phyloP scores from a whole-genome alignment of 768 basidiomycete genomes.

The Kwoniella newhampshirensis region DNA sequence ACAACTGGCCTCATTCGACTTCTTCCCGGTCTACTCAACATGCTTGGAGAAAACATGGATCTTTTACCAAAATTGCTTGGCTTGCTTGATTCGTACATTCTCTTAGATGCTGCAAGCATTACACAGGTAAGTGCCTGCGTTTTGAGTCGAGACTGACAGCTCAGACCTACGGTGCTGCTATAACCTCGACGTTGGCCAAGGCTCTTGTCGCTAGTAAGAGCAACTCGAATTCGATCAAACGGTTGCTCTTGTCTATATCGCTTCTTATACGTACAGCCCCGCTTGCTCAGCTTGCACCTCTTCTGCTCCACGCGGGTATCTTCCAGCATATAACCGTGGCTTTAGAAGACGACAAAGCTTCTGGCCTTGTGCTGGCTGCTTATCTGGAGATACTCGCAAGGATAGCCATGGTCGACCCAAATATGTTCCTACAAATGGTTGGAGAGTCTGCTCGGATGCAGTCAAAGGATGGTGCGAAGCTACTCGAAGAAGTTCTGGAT shows the following conservation, averaged over 20 bases:
- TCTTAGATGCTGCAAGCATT: constrained; percentile 45
- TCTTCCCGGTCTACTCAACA: constrained; percentile 39
- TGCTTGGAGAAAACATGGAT: constrained; percentile 48
- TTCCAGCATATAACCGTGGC: constrained; percentile 43
- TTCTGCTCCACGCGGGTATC: constrained; percentile 40
- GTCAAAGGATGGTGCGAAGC: constrained; percentile 28
- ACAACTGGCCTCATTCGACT: constrained; percentile 44
- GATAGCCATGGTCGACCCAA: constrained; percentile 44
- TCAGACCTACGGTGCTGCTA: constrained; percentile 34
- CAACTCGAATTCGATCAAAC: constrained; percentile 31
- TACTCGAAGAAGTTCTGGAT: constrained; percentile 48
- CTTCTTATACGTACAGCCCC: constrained; percentile 37
- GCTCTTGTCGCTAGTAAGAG: constrained; percentile 30
- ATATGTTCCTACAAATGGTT: constrained; percentile 42
- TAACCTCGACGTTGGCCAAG: constrained; percentile 29
- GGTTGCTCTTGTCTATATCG: constrained; percentile 36
- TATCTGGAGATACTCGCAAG: constrained; percentile 45
- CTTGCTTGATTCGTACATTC: constrained; percentile 48
- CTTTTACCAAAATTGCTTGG: constrained; percentile 29
- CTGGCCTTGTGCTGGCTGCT: constrained; percentile 46
- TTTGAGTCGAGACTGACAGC: not conserved
- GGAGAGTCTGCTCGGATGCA: constrained; percentile 33
- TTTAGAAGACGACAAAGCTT: constrained; percentile 51
- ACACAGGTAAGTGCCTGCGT: constrained; percentile 29
- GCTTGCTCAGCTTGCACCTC: constrained; percentile 28